These are phyloP conservation scores for Cyberlindnera euphorbiae DNA, from an alignment of 805 yeast species.

Conservation along the genomic window DNA sequence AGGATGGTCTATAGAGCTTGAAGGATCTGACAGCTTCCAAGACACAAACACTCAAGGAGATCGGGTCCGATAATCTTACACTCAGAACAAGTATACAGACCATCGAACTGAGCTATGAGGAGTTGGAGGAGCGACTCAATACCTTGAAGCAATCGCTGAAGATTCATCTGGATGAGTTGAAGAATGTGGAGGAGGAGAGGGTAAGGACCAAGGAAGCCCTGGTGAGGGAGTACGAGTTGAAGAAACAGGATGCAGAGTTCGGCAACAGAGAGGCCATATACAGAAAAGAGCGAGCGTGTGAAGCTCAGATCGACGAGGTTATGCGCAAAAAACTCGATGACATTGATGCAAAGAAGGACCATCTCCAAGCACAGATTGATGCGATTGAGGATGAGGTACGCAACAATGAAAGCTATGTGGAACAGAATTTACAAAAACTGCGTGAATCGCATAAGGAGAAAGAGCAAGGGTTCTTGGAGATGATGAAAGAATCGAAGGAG, in stretches of 20 bases:
- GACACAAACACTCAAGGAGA: too few relatives aligned
- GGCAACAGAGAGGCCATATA: constrained; percentile 35
- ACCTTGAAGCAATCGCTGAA: constrained; percentile 21
- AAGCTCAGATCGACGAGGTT: constrained; percentile 34
- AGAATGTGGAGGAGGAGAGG: constrained; percentile 26
- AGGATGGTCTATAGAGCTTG: constrained; percentile 1
- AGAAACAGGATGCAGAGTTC: constrained; percentile 28
- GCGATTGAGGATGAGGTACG: constrained; percentile 25
- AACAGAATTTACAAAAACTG: constrained; percentile 17
- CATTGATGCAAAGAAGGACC: constrained; percentile 28
- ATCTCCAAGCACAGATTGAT: constrained; percentile 27
- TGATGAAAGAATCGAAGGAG: constrained; percentile 21
- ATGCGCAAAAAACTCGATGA: constrained; percentile 31
- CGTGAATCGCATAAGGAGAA: constrained; percentile 23
- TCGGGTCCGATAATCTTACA: too few relatives aligned
- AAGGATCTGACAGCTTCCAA: constrained; percentile 18
- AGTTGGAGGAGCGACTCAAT: constrained; percentile 23
- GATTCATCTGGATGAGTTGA: constrained; percentile 29
- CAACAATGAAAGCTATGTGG: constrained; percentile 19
- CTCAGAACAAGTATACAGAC: constrained; percentile 28
- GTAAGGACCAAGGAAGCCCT: constrained; percentile 22
- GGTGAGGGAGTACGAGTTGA: constrained; percentile 27
- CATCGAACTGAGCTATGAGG: constrained; percentile 18
- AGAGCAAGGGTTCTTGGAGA: constrained; percentile 20
- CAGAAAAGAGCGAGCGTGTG: constrained; percentile 30